Evolutionary conservation across 2,329 filamentous ascomycete species (phyloP), one percentile per base, ranked within the genome.

Genomic region (Huntiella abstrusa): DNA sequence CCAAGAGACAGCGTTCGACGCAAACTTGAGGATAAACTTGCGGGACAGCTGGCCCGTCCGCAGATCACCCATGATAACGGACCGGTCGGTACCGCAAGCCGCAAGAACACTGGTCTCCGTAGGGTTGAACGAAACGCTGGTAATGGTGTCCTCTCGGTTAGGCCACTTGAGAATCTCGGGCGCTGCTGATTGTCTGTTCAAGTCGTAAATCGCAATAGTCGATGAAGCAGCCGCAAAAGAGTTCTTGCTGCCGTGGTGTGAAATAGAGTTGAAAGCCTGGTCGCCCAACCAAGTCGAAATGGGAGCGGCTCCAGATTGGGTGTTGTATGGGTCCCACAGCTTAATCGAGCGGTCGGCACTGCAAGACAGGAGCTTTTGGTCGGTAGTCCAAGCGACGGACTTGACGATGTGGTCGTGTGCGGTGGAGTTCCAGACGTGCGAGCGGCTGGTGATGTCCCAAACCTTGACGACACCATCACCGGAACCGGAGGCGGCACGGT

Each of bases 381-480:
- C 84, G 39, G 75, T 72, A 3, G 86, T 94, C 82, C 88, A 98
- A 54, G 79, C 81, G 58, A 95, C 70, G 11, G 82, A 83, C 67
- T 93, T 94, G 54, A 96, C 84, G 39, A 95, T 80, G 54, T 93
- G 93, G 55, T 94, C 83, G 59, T 98, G 92, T 17, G 86, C 88
- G 52, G 81, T 76, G 3, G 73, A 72, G 55, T 83, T 71, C 79
- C 83, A 88, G 41, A 80, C 70, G 58, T 91, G 80, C 22, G 81
- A 76, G 48, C 75, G 68, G 51, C 69, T 79, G 7, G 77, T 71
- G 55, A 91, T 52, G 46, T 92, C 80, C 86, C 86, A 93, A 33
- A 91, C 81, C 63, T 98, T 98, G 49, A 98, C 75, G 7, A 95
- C 77, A 53, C 91, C 88, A 61, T 98, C 91, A 52, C 87, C 87